A percentile compares a stretch with the other conserved stretches of the same genome.
These are phyloP conservation scores for Mucor saturninus DNA, from an alignment of 371 early-diverging fungal genomes.

Conservation along the genomic window DNA sequence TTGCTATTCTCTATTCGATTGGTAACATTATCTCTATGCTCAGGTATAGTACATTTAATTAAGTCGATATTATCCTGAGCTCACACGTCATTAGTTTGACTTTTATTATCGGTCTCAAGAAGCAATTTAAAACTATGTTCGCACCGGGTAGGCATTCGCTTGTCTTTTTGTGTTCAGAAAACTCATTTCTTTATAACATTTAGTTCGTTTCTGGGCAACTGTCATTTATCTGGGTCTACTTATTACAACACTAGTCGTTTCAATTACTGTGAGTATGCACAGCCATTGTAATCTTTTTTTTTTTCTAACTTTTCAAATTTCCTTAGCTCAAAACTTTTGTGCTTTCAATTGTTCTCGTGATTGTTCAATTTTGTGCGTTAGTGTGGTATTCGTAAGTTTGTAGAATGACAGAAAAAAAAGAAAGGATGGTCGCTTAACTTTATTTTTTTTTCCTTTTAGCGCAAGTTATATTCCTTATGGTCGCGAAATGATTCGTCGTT, in stretches of 20 bases:
- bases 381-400: slow-evolving; percentile 79
- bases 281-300: not conserved
- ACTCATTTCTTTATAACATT: not conserved
- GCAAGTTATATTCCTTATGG: slow-evolving; percentile 62
- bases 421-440: not conserved
- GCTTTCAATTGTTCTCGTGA: slow-evolving; percentile 75
- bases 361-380: slow-evolving; percentile 84
- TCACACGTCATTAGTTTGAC: slow-evolving; percentile 67
- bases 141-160: slow-evolving; percentile 61
- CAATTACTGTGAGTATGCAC: slow-evolving; percentile 34
- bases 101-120: slow-evolving; percentile 85
- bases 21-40: slow-evolving; percentile 88
- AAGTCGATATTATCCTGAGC: not conserved
- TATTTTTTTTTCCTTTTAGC: slow-evolving; percentile 19
- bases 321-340: slow-evolving; percentile 14
- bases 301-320: not conserved
- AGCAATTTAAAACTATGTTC: slow-evolving; percentile 86
- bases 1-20: slow-evolving; percentile 88
- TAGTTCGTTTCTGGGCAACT: slow-evolving; percentile 52
- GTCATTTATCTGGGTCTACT: slow-evolving; percentile 37
- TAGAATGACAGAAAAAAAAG: not conserved
- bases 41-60: slow-evolving; percentile 48
- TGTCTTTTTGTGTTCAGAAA: not conserved
- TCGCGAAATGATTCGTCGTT: slow-evolving; percentile 51
- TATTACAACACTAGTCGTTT: slow-evolving; percentile 36